Evolutionary conservation across 2,329 filamentous ascomycete genomes (phyloP).

Genomic region (Zymoseptoria brevis): DNA sequence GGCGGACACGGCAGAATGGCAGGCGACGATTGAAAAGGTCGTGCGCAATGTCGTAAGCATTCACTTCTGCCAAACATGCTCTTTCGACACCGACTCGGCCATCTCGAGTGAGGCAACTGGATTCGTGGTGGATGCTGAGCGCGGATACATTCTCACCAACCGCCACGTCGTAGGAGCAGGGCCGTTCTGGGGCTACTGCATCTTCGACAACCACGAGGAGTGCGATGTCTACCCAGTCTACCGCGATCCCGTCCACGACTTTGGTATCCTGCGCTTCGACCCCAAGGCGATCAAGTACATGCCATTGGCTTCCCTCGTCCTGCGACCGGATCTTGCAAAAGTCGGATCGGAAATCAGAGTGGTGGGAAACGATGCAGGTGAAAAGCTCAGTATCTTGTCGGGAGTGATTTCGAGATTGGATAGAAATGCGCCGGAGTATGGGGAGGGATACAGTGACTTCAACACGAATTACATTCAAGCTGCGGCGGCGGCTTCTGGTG

Average conservation of each 20-base stretch:
- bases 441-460: slow-evolving; percentile 97
- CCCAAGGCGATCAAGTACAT: slow-evolving; percentile 96
- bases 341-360: slow-evolving; percentile 94
- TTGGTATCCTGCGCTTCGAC: slow-evolving; percentile 93
- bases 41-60: slow-evolving; percentile 97
- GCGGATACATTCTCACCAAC: slow-evolving; percentile 57
- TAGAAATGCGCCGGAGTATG: slow-evolving; percentile 94
- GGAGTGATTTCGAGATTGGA: slow-evolving; percentile 95
- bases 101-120: slow-evolving; percentile 93
- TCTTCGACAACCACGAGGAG: slow-evolving; percentile 97
- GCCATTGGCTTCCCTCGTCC: slow-evolving; percentile 69
- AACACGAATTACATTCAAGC: slow-evolving; percentile 96
- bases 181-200: slow-evolving; percentile 95
- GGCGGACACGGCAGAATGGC: slow-evolving; percentile 75
- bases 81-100: slow-evolving; percentile 94
- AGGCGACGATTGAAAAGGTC: slow-evolving; percentile 87
- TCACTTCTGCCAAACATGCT: slow-evolving; percentile 94
- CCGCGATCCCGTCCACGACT: slow-evolving; percentile 96
- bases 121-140: slow-evolving; percentile 92
- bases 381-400: slow-evolving; percentile 95
- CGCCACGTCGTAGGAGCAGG: slow-evolving; percentile 86
- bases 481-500: slow-evolving; percentile 90
- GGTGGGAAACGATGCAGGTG: slow-evolving; percentile 95
- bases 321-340: slow-evolving; percentile 76
- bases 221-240: slow-evolving; percentile 96